Conservation (phyloP, 345 rosid genomes). For the Linum lewisii region DNA sequence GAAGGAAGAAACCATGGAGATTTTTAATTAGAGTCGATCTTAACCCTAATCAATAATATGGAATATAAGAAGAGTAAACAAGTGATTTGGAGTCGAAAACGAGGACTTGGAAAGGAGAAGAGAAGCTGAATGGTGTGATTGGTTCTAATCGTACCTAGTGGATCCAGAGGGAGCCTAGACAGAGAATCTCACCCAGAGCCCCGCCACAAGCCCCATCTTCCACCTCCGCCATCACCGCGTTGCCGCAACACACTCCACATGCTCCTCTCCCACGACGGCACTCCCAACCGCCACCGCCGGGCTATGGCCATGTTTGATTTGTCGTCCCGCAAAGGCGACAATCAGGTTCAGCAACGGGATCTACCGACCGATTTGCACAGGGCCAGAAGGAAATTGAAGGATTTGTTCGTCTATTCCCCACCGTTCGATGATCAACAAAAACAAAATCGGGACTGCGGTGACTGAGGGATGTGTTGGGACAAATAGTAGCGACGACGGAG, state of each 20-base stretch:
- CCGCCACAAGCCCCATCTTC: conserved; percentile 68
- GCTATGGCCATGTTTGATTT: neutral
- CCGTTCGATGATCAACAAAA: conserved; percentile 38
- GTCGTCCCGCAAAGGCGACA: conserved; percentile 11
- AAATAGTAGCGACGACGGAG: conserved; percentile 8
- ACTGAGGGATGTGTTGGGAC: conserved; percentile 11
- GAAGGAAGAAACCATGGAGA: too few relatives aligned
- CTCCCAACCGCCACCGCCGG: conserved; percentile 32
- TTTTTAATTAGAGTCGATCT: too few relatives aligned
- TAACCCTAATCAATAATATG: too few relatives aligned
- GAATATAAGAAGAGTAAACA: too few relatives aligned
- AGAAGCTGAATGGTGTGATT: too few relatives aligned
- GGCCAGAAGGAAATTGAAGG: conserved; percentile 55
- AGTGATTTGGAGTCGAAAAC: too few relatives aligned
- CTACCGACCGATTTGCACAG: conserved; percentile 25
- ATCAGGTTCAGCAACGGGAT: conserved; percentile 19
- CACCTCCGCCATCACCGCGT: conserved; percentile 79
- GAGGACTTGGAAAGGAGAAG: too few relatives aligned
- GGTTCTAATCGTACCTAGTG: too few relatives aligned
- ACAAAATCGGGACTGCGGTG: conserved; percentile 18
- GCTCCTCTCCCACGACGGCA: conserved; percentile 34
- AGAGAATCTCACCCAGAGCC: conserved; percentile 62
- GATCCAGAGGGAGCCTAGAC: conserved; percentile 31
- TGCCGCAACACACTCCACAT: conserved; percentile 86
- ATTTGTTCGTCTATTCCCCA: conserved; percentile 71